Evolutionary conservation across 192 early-diverging fungal species (phyloP).

Genomic region (Rhizoclosmatium globosum): DNA sequence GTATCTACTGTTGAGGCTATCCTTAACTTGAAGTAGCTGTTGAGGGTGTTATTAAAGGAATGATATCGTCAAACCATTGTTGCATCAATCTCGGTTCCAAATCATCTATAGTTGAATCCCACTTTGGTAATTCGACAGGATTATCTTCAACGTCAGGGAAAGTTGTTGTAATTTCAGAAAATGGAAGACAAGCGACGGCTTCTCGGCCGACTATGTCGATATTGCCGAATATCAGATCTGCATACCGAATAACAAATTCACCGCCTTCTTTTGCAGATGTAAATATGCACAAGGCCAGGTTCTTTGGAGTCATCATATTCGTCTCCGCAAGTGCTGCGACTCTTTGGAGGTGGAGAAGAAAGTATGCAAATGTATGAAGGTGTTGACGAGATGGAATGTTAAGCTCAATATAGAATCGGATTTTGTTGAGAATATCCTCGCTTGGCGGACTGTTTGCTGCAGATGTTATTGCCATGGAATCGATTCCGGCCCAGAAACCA

Average conservation of each 20-base stretch:
- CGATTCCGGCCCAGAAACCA: slow-evolving; percentile 32
- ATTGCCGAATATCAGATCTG: slow-evolving; percentile 39
- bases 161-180: background rate
- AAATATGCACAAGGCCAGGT: slow-evolving; percentile 44
- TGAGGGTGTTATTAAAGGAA: too few species aligned
- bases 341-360: slow-evolving; percentile 40
- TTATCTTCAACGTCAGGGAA: background rate
- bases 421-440: background rate
- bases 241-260: slow-evolving; percentile 38
- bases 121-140: too few species aligned
- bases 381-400: slow-evolving; percentile 32
- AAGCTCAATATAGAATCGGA: background rate
- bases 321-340: slow-evolving; percentile 14
- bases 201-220: background rate
- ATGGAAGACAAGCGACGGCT: background rate
- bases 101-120: too few species aligned
- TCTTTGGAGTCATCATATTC: slow-evolving; percentile 46
- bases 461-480: slow-evolving; percentile 4
- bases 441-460: background rate
- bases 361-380: slow-evolving; percentile 37
- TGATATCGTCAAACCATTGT: too few species aligned
- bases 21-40: too few species aligned
- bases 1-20: too few species aligned
- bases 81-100: too few species aligned
- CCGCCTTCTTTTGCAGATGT: slow-evolving; percentile 31